phyloP scores from a whole-genome alignment of 805 yeast genomes.

The Pichia cabralensis region DNA sequence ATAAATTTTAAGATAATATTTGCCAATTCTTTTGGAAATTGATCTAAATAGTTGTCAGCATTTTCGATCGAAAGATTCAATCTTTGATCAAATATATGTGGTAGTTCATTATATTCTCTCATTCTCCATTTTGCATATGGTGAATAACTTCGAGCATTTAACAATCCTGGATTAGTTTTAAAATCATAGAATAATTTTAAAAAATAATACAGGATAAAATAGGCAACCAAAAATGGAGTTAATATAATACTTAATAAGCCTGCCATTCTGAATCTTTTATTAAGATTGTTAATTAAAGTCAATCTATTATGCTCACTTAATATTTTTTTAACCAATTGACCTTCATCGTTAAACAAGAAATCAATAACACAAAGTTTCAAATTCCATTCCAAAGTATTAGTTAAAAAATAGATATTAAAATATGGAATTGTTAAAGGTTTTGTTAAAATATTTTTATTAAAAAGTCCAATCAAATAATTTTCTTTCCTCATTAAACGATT shows the following conservation, averaged over 20 bases:
- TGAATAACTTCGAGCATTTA: constrained; percentile 80
- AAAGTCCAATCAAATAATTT: constrained; percentile 83
- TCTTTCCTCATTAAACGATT: constrained; percentile 94
- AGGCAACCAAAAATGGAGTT: constrained; percentile 79
- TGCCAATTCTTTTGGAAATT: constrained; percentile 76
- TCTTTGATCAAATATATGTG: constrained; percentile 77
- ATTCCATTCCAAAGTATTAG: constrained; percentile 93
- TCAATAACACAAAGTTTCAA: constrained; percentile 80
- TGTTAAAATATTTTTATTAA: constrained; percentile 68
- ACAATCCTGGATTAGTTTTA: constrained; percentile 74
- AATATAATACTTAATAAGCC: constrained; percentile 74
- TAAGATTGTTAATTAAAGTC: constrained; percentile 56
- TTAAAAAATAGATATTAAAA: constrained; percentile 34
- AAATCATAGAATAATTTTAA: constrained; percentile 90
- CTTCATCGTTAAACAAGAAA: constrained; percentile 71
- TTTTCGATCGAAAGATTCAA: constrained; percentile 67
- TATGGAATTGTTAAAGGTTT: constrained; percentile 40
- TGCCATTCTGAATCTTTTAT: constrained; percentile 75
- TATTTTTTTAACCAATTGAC: constrained; percentile 66
- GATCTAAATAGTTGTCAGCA: constrained; percentile 77
- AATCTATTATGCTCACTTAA: constrained; percentile 63
- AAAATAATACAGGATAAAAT: constrained; percentile 75
- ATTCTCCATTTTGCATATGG: constrained; percentile 94
- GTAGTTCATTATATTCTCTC: constrained; percentile 87
- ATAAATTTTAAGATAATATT: constrained; percentile 48